These are phyloP conservation scores for Ajuga reptans DNA, from an alignment of 305 asterid genomes.

Conservation along the genomic window DNA sequence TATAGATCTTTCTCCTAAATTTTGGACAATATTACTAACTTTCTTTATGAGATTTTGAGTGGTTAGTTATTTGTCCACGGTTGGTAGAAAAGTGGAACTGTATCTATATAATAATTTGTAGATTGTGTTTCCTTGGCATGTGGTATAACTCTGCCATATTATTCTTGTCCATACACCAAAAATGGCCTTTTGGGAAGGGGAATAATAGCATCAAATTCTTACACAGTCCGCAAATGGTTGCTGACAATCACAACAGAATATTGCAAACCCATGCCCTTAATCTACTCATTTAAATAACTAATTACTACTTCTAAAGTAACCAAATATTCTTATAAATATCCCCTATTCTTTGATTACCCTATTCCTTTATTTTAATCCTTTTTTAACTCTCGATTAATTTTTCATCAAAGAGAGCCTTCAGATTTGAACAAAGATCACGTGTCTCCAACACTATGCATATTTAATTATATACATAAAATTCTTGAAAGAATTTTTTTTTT, in stretches of 20 bases:
- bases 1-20: too few species aligned
- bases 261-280: slow-evolving; percentile 32
- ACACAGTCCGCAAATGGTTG: slow-evolving; percentile 33
- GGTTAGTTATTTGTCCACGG: too few species aligned
- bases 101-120: too few species aligned
- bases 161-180: slow-evolving; percentile 26
- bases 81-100: too few species aligned
- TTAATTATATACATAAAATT: not conserved
- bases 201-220: slow-evolving; percentile 33
- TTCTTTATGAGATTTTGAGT: too few species aligned
- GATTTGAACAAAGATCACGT: slow-evolving; percentile 7
- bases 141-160: slow-evolving; percentile 29
- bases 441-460: not conserved
- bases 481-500: too few species aligned
- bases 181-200: slow-evolving; percentile 26
- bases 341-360: slow-evolving; percentile 11
- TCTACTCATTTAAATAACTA: not conserved
- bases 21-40: too few species aligned
- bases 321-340: slow-evolving; percentile 25
- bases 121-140: slow-evolving; percentile 20
- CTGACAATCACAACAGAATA: slow-evolving; percentile 37
- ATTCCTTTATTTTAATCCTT: not conserved
- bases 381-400: not conserved
- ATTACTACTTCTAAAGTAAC: slow-evolving; percentile 8
- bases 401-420: not conserved